Percentiles rank a stretch among this genome's conserved stretches.
Conservation (phyloP, 257 asterid species). For the Lithospermum erythrorhizon region DNA sequence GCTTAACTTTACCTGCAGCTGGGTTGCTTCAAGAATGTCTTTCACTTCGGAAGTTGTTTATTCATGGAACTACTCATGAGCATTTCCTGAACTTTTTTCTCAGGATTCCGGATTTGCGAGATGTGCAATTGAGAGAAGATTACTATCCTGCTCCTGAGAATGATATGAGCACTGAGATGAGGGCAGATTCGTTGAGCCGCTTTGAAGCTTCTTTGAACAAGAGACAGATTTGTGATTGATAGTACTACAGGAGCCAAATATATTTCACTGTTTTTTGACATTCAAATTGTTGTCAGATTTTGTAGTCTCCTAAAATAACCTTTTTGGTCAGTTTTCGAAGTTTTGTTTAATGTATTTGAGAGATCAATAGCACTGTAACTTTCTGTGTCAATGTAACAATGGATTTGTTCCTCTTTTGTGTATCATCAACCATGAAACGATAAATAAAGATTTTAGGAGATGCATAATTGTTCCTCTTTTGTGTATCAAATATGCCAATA, state of each 20-base stretch:
- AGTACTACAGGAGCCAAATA: neutral
- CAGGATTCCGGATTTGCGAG: constrained; percentile 40
- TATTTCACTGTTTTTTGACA: too few relatives aligned
- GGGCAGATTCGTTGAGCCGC: constrained; percentile 72
- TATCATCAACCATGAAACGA: too few relatives aligned
- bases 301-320: too few relatives aligned
- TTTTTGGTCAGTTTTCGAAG: too few relatives aligned
- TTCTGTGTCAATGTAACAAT: too few relatives aligned
- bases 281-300: too few relatives aligned
- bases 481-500: too few relatives aligned
- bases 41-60: constrained; percentile 59
- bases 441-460: too few relatives aligned
- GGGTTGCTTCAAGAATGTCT: constrained; percentile 55
- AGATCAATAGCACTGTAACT: too few relatives aligned
- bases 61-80: constrained; percentile 90
- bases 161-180: constrained; percentile 97
- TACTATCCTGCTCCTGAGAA: constrained; percentile 92
- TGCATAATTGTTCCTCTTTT: too few relatives aligned
- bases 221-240: constrained; percentile 57
- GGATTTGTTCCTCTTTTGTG: too few relatives aligned
- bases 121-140: constrained; percentile 82
- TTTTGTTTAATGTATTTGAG: too few relatives aligned
- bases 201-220: constrained; percentile 65
- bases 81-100: constrained; percentile 64
- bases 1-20: constrained; percentile 72